Base-by-base conservation (phyloP, 129 eudicot genomes). In the Flaveria robusta region DNA sequence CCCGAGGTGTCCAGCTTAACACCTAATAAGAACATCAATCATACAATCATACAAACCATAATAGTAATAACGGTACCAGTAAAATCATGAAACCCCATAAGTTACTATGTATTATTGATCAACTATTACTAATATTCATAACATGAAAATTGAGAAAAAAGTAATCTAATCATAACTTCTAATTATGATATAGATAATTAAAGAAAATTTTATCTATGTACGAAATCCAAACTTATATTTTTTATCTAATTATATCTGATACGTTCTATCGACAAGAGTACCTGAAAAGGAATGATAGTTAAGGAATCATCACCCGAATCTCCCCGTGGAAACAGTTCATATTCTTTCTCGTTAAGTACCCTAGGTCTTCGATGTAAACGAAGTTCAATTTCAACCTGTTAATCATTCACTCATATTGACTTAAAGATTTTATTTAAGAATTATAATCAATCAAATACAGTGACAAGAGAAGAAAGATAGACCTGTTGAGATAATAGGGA, bases 1-100 rank as follows among this genome's bases (percentile, higher is more conserved):
- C 93, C 50, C 98, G 88, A 45, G 98, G 98, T 43, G 51, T 82
- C 98, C 97, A 90, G 84, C 98, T 93, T 80, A 93, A 82, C 45
- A 90, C 82, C 98, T 93, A 34, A 34, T 5, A 34, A 34, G 39
- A 34, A 34, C 5, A 69, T 26, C 0, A 79, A 51, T 27, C 49
- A 81, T 52, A 27, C 43, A 69, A 75, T 29, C 73, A 50, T n/a
- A 39, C 27, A 75, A n/a, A 42, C 39, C 8, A 34, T 34, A 31
- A 34, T 5, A 34, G 4, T 34, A 7, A 34, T 34, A 34, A 34
- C 39, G 5, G 1, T 34, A 1, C 7, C 39, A 5, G 7, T 34
- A 34, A 34, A 34, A 34, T 34, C 4, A 34, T 1, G 5, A 34
- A 34, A 34, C 6, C 6, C 39, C 1, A 27, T 34, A 7, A 34